Base-by-base conservation (phyloP, 768 basidiomycete species). In the Piloderma croceum region DNA sequence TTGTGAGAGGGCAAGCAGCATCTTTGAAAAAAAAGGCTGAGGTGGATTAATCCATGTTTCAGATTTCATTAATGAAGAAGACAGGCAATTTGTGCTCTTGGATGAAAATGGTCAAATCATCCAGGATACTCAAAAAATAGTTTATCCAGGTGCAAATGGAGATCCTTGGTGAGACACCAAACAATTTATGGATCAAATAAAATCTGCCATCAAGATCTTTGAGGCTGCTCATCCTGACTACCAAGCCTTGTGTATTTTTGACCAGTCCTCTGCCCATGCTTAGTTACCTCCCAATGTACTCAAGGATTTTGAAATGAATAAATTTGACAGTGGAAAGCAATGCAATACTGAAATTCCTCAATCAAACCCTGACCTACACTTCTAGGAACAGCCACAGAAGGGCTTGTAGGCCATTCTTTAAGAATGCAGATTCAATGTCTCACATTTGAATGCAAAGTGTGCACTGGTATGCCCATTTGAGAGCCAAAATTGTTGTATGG, bases 261-360 rank as follows among this genome's bases (percentile, higher is more conserved):
- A 71, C 50, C 62, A 69, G 35, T 68, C 68, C 6, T 68, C 69
- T 3, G 66, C 65, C 18, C 68, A 71, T 49, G 63, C 50, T 1
- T 58, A 60, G 4, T 51, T 68, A 10, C 48, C 60, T 13, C 54
- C 59, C 7, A 59, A 70, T 52, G 61, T 65, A 5, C 58, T 70
- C n/a, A 61, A 60, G 40, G 68, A 64, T 2, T 67, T 60, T 22
- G 55, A 68, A 29, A 69, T 70, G 67, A 71, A 71, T 41, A 65
- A 64, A 44, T 53, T 50, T 0, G 47, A 67, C 49, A 63, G 69
- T 12, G 63, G 69, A 22, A 62, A 64, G 33, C 68, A 69, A 46
- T 34, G 46, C 1, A 56, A 66, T 41, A 70, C 65, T 0, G 42
- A 65, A 12, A 70, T 72, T 51, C 68, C 68, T 3, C 9, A 41